Percentiles rank a stretch among this genome's conserved stretches.
Conservation (phyloP, 2,329 filamentous ascomycete genomes). For the Plectosphaerella sp. region DNA sequence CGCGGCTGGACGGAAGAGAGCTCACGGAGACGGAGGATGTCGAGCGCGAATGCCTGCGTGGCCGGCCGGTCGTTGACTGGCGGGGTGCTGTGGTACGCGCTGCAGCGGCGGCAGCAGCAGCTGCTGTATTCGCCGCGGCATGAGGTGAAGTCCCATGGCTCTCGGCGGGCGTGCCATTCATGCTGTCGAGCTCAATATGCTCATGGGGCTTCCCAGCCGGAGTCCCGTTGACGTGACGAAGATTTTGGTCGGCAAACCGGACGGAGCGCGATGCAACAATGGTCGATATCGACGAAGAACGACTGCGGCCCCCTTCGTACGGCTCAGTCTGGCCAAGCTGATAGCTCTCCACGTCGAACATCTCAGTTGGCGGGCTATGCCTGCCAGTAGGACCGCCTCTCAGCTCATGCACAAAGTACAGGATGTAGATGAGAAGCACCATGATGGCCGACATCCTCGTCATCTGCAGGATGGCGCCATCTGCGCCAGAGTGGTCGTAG, state of each 20-base stretch:
- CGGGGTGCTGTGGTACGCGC: background rate
- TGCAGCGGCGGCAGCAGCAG: background rate
- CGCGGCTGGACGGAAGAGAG: background rate
- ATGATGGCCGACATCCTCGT: slow-evolving; percentile 76
- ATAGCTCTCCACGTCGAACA: slow-evolving; percentile 20
- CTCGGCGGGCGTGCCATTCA: background rate
- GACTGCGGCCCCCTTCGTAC: background rate
- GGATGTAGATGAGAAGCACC: slow-evolving; percentile 65
- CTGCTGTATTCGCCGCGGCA: slow-evolving; percentile 2
- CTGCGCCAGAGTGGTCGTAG: slow-evolving; percentile 58
- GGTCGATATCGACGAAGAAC: background rate
- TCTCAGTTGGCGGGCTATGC: background rate
- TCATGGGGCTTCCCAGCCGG: background rate
- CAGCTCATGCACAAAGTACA: slow-evolving; percentile 74
- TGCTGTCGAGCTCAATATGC: slow-evolving; percentile 7
- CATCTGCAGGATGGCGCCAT: slow-evolving; percentile 62
- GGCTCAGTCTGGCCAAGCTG: background rate
- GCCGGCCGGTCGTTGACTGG: background rate
- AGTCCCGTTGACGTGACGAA: background rate
- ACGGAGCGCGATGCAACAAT: slow-evolving; percentile 17
- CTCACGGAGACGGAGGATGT: background rate
- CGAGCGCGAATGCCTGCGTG: background rate
- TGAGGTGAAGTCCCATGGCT: slow-evolving; percentile 1
- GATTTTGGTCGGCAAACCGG: slow-evolving; percentile 20
- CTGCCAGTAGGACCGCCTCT: slow-evolving; percentile 34